Conservation (phyloP, 75 land plant species). For the Cunninghamia lanceolata region DNA sequence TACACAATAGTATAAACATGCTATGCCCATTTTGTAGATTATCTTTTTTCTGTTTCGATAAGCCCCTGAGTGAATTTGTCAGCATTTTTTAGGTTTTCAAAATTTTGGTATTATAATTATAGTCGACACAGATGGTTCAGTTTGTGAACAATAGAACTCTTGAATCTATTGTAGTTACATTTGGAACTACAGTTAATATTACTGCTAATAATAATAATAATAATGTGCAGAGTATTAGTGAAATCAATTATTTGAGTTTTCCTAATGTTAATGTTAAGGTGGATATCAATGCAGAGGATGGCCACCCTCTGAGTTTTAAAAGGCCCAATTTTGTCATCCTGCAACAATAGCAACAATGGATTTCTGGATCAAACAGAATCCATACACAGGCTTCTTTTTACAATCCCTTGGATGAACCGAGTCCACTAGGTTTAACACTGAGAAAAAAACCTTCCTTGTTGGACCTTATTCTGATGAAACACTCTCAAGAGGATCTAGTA, state of each 20-base stretch:
- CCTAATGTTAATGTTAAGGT: no score
- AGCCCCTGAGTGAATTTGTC: no score
- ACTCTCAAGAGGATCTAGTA: constrained; percentile 23
- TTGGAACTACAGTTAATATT: no score
- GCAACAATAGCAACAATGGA: constrained; percentile 12
- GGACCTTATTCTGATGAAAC: constrained; percentile 73
- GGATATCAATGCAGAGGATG: no score
- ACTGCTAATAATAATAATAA: neutral
- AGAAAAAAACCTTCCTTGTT: constrained; percentile 83
- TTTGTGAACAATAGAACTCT: no score
- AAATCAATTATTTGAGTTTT: no score
- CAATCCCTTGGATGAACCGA: constrained; percentile 82
- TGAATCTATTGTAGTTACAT: no score
- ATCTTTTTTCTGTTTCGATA: neutral
- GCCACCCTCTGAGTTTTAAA: no score
- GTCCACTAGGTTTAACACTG: constrained; percentile 80
- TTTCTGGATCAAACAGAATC: neutral
- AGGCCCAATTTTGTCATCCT: neutral
- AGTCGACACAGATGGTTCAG: no score
- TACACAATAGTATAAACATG: neutral
- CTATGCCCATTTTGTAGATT: no score
- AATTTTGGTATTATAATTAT: no score
- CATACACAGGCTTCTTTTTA: constrained; percentile 18
- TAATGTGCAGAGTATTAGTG: no score
- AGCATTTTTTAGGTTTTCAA: neutral